Percentiles rank a stretch among this genome's conserved stretches.
phyloP scores from a whole-genome alignment of 2,329 filamentous ascomycete species.

The Xylaria sp. region DNA sequence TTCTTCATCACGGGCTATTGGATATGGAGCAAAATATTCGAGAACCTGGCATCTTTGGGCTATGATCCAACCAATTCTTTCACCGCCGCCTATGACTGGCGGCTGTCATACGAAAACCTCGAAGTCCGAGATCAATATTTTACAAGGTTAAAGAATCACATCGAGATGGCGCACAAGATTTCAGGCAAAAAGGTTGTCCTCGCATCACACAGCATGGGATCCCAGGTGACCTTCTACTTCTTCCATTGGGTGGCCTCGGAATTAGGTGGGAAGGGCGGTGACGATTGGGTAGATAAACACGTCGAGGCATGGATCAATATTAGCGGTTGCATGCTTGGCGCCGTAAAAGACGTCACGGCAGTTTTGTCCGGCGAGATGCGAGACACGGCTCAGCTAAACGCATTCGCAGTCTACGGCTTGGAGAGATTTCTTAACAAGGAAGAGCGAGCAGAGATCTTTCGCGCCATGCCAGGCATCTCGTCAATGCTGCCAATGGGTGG shows the following conservation, averaged over 20 bases:
- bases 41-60: constrained; percentile 94
- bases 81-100: constrained; percentile 87
- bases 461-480: constrained; percentile 95
- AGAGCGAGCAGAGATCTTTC: constrained; percentile 92
- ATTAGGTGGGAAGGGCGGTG: constrained; percentile 81
- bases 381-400: constrained; percentile 94
- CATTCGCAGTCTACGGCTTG: constrained; percentile 95
- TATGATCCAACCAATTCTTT: constrained; percentile 87
- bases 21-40: constrained; percentile 99
- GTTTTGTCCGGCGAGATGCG: constrained; percentile 97
- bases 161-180: constrained; percentile 83
- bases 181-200: constrained; percentile 84
- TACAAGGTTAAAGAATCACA: constrained; percentile 86
- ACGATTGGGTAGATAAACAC: constrained; percentile 88
- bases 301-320: constrained; percentile 98
- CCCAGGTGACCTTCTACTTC: constrained; percentile 90
- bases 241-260: constrained; percentile 84
- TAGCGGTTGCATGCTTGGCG: constrained; percentile 96
- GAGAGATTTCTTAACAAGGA: constrained; percentile 94
- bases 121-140: constrained; percentile 95
- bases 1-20: constrained; percentile 94
- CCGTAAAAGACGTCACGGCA: constrained; percentile 89
- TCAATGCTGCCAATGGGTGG: constrained; percentile 97
- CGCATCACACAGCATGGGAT: constrained; percentile 97
- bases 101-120: constrained; percentile 88